Evolutionary conservation across 2,329 filamentous ascomycete genomes (phyloP), one percentile per base, ranked within the genome.

Genomic region (Bipolaris gigantea): DNA sequence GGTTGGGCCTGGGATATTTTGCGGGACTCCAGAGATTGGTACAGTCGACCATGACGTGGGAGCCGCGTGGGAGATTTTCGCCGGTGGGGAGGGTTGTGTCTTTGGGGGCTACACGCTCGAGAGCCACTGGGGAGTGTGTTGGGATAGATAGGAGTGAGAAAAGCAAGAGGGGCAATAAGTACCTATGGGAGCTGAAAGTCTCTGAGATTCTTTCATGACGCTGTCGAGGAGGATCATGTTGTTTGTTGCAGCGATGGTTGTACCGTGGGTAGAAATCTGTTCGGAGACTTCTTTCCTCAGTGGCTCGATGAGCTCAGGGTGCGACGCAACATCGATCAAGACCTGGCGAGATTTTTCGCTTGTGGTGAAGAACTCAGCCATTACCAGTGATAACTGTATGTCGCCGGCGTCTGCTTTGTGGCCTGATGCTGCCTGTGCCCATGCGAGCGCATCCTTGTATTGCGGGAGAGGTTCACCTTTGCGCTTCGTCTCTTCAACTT

Each of bases 161-260:
- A 7, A 11, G n/a, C 15, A 19, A n/a, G 4, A 30, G 10, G n/a
- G 9, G 11, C 3, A 6, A 9, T 8, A 30, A 13, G n/a, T 42
- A 32, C 40, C 40, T 5, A 18, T 11, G 11, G n/a, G 19, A 21
- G 48, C 33, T 3, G 32, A 30, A 2, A 18, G 15, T 16, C 40
- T 35, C 15, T 50, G 40, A 1, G 40, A 45, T 18, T 50, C 48
- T 18, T 50, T 50, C 39, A 50, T 7, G 2, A 45, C 33, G 23
- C 48, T 50, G 4, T 45, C 48, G 16, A 45, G 16, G 18, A 50
- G n/a, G 13, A 38, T 40, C 48, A 50, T 50, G 18, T 18, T n/a
- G 30, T 43, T 27, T 1, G 40, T 45, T 21, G 48, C 48, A n/a
- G 48, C 46, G 18, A 42, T 35, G 3, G 46, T 25, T 2, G 35